Evolutionary conservation across 768 basidiomycete species (phyloP).

Genomic region (Sutorius australiensis): DNA sequence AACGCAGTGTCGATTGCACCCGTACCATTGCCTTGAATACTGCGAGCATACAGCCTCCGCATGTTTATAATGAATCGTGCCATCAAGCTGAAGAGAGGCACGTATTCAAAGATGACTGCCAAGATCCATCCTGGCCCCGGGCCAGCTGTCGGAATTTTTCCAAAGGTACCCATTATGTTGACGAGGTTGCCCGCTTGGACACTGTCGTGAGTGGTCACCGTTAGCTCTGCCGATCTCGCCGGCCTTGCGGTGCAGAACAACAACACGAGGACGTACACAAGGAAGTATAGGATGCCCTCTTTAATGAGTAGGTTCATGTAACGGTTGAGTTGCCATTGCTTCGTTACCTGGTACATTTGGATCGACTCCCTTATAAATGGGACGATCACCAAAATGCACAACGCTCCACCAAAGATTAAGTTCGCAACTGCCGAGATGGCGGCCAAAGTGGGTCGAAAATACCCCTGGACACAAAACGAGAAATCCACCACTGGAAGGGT

Average conservation of each 20-base stretch:
- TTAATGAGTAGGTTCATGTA: neutral
- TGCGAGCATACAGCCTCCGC: conserved; percentile 2
- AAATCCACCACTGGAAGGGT: neutral
- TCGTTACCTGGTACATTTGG: neutral
- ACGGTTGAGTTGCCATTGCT: neutral
- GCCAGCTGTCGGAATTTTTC: neutral
- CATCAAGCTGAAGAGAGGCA: neutral
- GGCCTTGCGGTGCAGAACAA: too few relatives aligned
- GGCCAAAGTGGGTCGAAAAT: neutral
- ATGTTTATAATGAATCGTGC: conserved; percentile 7
- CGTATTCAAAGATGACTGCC: neutral
- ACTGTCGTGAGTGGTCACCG: neutral
- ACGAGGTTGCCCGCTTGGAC: neutral
- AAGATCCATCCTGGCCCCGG: neutral
- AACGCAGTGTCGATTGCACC: conserved; percentile 5
- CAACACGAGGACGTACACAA: neutral
- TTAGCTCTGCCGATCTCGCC: neutral
- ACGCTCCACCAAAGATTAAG: too few relatives aligned
- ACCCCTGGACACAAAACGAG: neutral
- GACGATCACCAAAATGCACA: neutral
- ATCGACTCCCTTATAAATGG: neutral
- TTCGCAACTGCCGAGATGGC: neutral
- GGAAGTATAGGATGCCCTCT: neutral
- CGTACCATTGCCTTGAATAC: neutral
- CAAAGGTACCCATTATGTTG: neutral